These are phyloP conservation scores for Pleurostoma richardsiae DNA, from an alignment of 2,329 filamentous ascomycete species.

Conservation along the genomic window DNA sequence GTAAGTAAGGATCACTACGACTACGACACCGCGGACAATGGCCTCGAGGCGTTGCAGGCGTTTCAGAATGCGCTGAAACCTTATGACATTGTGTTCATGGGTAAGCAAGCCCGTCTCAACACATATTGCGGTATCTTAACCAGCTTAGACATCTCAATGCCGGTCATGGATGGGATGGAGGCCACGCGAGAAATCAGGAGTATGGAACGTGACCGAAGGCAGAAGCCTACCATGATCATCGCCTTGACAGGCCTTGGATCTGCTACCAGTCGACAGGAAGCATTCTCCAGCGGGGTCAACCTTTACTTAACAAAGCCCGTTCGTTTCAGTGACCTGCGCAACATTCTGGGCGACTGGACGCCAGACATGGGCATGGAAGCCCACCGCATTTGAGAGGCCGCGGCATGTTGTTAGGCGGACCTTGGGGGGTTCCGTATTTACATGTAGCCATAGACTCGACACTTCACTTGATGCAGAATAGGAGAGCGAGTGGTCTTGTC, in stretches of 20 bases:
- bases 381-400: too few species aligned
- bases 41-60: slow-evolving; percentile 39
- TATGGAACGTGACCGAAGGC: slow-evolving; percentile 12
- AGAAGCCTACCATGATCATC: slow-evolving; percentile 33
- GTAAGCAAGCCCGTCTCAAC: slow-evolving; percentile 13
- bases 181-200: slow-evolving; percentile 19
- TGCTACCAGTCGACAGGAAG: slow-evolving; percentile 35
- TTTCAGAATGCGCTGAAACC: slow-evolving; percentile 23
- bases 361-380: too few species aligned
- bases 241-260: slow-evolving; percentile 41
- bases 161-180: slow-evolving; percentile 23
- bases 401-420: too few species aligned
- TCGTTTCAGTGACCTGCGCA: slow-evolving; percentile 22
- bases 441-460: too few species aligned
- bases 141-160: slow-evolving; percentile 20
- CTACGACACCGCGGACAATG: slow-evolving; percentile 37
- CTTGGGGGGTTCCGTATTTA: too few species aligned
- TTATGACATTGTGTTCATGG: slow-evolving; percentile 46
- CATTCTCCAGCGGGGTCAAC: slow-evolving; percentile 38
- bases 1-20: too few species aligned
- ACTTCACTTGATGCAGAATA: too few species aligned
- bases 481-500: too few species aligned
- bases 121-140: background rate
- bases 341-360: too few species aligned
- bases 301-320: slow-evolving; percentile 45